A percentile compares a stretch with the other conserved stretches of the same genome.
phyloP scores from a whole-genome alignment of 108 stramenopile species.

The Fistulifera pelliculosa region DNA sequence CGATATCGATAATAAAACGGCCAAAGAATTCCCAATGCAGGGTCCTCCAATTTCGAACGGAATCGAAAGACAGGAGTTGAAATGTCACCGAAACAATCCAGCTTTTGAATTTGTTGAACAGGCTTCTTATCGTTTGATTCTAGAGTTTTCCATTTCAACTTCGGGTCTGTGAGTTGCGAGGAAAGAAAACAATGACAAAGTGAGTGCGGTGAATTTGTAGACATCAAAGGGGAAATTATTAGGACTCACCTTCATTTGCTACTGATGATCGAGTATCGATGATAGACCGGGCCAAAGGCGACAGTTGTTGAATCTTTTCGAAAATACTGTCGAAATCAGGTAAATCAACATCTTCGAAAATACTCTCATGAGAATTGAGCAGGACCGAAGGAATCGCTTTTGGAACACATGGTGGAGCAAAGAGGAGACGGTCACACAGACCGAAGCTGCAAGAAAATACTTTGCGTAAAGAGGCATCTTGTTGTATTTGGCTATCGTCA shows the following conservation, averaged over 20 bases:
- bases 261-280: constrained; percentile 17
- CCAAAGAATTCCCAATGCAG: constrained; percentile 45
- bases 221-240: no score
- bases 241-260: background rate
- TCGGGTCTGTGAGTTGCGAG: background rate
- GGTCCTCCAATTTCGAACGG: constrained; percentile 47
- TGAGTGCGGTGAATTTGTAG: no score
- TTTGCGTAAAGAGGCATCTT: no score
- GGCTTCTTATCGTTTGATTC: constrained; percentile 31
- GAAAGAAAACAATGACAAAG: background rate
- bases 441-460: no score
- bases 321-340: constrained; percentile 64
- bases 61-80: constrained; percentile 50
- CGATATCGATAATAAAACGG: constrained; percentile 46
- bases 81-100: constrained; percentile 55
- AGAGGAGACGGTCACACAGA: no score
- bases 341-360: constrained; percentile 42
- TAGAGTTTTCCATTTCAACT: constrained; percentile 47
- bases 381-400: no score
- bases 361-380: no score
- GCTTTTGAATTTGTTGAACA: constrained; percentile 45
- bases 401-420: no score
- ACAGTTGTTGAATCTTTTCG: constrained; percentile 43
- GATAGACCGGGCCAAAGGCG: constrained; percentile 39
- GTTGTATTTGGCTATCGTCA: no score